A percentile compares a stretch with the other conserved stretches of the same genome.
Evolutionary conservation across 805 yeast genomes (phyloP).

Genomic region (Lipomyces sp.): DNA sequence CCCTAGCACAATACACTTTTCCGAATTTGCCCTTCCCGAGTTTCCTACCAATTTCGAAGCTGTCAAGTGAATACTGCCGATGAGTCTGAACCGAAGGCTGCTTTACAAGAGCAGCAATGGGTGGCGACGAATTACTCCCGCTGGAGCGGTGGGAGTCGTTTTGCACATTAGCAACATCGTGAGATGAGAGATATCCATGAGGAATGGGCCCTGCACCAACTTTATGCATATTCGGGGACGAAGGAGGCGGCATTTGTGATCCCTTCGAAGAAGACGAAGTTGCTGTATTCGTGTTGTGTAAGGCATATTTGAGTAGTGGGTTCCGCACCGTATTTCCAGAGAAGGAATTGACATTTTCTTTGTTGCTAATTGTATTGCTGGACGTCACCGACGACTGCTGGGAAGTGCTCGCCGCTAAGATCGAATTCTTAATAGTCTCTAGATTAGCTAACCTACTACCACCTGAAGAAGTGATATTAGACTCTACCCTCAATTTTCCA

Average conservation of each 20-base stretch:
- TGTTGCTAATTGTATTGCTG: constrained; percentile 15
- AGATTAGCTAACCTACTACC: background rate
- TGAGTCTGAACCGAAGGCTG: constrained; percentile 17
- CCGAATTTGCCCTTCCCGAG: constrained; percentile 96
- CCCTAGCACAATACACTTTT: constrained; percentile 85
- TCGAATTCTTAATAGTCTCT: background rate
- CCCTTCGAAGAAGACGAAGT: constrained; percentile 16
- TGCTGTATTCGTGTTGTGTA: constrained; percentile 25
- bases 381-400: constrained; percentile 3
- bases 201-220: constrained; percentile 20
- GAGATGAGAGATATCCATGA: constrained; percentile 28
- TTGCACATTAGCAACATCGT: constrained; percentile 22
- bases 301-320: constrained; percentile 34
- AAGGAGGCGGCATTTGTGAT: constrained; percentile 36
- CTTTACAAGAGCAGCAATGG: constrained; percentile 8
- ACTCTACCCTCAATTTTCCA: constrained; percentile 17
- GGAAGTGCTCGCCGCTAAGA: constrained; percentile 1
- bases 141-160: constrained; percentile 11
- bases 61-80: constrained; percentile 53
- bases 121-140: constrained; percentile 16
- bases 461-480: background rate
- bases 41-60: constrained; percentile 84
- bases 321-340: constrained; percentile 30
- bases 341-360: constrained; percentile 21
- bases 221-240: constrained; percentile 35